A percentile compares a stretch with the other conserved stretches of the same genome.
phyloP scores from a whole-genome alignment of 352 stramenopile species.

The Globisporangium splendens region DNA sequence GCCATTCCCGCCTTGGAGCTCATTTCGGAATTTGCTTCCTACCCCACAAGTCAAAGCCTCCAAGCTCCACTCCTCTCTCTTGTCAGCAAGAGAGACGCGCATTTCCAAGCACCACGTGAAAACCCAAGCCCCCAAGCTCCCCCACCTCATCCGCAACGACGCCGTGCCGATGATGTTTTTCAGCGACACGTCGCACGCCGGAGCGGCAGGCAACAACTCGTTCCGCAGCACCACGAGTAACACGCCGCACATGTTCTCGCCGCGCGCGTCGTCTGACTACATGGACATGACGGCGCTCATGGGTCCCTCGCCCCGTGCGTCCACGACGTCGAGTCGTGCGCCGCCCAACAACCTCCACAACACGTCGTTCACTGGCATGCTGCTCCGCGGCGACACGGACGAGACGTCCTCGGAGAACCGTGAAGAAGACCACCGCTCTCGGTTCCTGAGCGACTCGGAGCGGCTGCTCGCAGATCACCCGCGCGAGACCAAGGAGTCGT shows the following conservation, averaged over 20 bases:
- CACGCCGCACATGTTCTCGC: slow-evolving; percentile 2
- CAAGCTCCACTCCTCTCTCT: neutral
- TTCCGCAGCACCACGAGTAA: neutral
- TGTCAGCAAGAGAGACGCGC: neutral
- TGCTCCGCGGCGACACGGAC: slow-evolving; percentile 14
- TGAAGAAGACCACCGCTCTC: slow-evolving; percentile 37
- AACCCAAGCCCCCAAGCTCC: neutral
- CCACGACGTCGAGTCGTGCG: slow-evolving; percentile 2
- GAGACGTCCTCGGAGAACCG: slow-evolving; percentile 11
- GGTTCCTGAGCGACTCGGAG: slow-evolving; percentile 63
- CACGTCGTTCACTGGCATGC: slow-evolving; percentile 21
- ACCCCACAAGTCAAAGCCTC: slow-evolving; percentile 7
- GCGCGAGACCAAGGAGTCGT: slow-evolving; percentile 38
- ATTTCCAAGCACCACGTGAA: slow-evolving; percentile 1
- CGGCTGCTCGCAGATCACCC: slow-evolving; percentile 51
- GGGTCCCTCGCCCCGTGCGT: slow-evolving; percentile 4
- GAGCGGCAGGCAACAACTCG: slow-evolving; percentile 2
- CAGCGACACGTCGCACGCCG: slow-evolving; percentile 9
- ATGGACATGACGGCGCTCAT: slow-evolving; percentile 12
- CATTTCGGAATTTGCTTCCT: slow-evolving; percentile 19
- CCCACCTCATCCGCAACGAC: slow-evolving; percentile 2
- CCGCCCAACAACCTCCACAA: slow-evolving; percentile 18
- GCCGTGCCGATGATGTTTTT: slow-evolving; percentile 11
- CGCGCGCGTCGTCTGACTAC: slow-evolving; percentile 13
- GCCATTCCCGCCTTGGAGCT: neutral